phyloP scores from a whole-genome alignment of 768 basidiomycete species.

The Lactarius hatsudake region DNA sequence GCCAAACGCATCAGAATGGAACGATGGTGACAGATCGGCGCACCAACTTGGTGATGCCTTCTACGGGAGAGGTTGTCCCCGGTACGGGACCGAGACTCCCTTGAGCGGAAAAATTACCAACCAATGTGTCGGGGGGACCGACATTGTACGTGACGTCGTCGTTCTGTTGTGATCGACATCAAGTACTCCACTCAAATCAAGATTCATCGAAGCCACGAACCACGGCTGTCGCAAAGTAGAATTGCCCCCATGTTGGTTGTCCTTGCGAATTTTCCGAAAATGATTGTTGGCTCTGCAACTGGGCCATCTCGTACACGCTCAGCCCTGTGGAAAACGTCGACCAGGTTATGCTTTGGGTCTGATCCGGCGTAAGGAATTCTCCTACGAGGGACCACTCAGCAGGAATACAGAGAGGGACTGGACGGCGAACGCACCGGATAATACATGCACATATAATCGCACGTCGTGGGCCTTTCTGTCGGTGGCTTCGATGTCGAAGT shows the following conservation, averaged over 20 bases:
- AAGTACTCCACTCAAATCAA: no score
- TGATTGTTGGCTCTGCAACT: not conserved
- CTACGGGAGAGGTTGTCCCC: not conserved
- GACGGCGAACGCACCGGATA: slow-evolving; percentile 29
- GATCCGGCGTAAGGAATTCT: not conserved
- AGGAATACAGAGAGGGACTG: no score
- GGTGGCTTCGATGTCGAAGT: slow-evolving; percentile 27
- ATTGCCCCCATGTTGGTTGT: slow-evolving; percentile 21
- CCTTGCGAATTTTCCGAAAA: slow-evolving; percentile 9
- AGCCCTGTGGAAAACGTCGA: not conserved
- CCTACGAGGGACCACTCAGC: not conserved
- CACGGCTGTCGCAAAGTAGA: slow-evolving; percentile 15
- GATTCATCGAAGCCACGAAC: slow-evolving; percentile 1
- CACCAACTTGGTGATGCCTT: slow-evolving; percentile 12
- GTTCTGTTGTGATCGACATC: not conserved
- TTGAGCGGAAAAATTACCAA: slow-evolving; percentile 3
- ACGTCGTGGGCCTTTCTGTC: slow-evolving; percentile 33
- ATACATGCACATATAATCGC: slow-evolving; percentile 35
- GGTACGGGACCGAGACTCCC: slow-evolving; percentile 3
- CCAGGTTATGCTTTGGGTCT: slow-evolving; percentile 3
- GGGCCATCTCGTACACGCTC: slow-evolving; percentile 15
- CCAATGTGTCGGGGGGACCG: slow-evolving; percentile 1
- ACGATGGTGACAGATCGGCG: not conserved
- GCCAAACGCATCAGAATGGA: not conserved
- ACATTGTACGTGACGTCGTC: slow-evolving; percentile 2